These are phyloP conservation scores for Rhizoctonia solani DNA, from an alignment of 1,284 basidiomycete species.

Conservation along the genomic window DNA sequence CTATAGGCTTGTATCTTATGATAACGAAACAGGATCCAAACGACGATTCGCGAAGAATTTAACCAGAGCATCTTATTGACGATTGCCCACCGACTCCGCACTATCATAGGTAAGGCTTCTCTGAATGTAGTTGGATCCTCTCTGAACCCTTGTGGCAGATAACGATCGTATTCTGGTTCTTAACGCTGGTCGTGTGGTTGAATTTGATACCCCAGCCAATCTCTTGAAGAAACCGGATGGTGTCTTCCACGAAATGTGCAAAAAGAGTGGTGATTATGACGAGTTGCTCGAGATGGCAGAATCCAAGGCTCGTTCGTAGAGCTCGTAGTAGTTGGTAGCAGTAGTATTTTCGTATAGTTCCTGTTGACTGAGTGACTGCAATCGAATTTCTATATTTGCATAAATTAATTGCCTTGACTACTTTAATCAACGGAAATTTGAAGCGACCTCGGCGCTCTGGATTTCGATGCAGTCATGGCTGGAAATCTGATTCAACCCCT, in stretches of 20 bases:
- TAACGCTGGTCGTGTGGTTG: slow-evolving; percentile 51
- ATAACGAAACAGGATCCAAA: slow-evolving; percentile 58
- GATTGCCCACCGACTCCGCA: slow-evolving; percentile 38
- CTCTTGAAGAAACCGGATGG: slow-evolving; percentile 49
- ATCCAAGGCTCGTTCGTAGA: not conserved
- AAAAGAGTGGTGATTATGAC: slow-evolving; percentile 49
- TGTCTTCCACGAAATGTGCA: slow-evolving; percentile 52
- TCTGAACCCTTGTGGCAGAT: slow-evolving; percentile 42
- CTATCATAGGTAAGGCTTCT: slow-evolving; percentile 21
- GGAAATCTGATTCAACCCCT: too few species aligned
- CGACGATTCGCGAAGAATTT: slow-evolving; percentile 77
- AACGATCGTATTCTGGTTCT: slow-evolving; percentile 58
- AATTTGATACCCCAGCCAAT: slow-evolving; percentile 51
- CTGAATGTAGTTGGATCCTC: not conserved
- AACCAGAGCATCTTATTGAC: slow-evolving; percentile 77
- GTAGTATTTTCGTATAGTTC: not conserved
- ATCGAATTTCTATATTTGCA: not conserved
- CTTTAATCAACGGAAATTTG: too few species aligned
- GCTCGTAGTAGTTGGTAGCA: not conserved
- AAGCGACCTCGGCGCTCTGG: too few species aligned
- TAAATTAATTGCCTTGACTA: not conserved
- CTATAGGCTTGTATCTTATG: not conserved
- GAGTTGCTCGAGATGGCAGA: slow-evolving; percentile 29
- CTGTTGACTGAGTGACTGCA: not conserved
- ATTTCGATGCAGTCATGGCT: too few species aligned